Percentiles rank a stretch among this genome's conserved stretches.
Evolutionary conservation across 352 stramenopile species (phyloP).

Genomic region (Phytophthora sojae): DNA sequence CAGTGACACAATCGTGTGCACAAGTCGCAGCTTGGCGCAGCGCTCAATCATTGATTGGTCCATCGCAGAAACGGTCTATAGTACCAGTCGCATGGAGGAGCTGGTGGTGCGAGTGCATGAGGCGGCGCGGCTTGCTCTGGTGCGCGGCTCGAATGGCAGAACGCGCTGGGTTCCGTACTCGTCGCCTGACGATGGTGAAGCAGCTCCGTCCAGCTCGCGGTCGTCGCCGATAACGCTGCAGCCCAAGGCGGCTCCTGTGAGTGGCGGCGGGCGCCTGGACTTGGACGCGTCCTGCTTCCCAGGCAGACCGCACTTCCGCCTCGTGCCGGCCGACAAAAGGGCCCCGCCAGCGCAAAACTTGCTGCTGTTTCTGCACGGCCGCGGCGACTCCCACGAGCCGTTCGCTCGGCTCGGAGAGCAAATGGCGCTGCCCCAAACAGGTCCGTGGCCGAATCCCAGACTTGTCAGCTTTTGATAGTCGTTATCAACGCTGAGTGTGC

Average conservation of each 20-base stretch:
- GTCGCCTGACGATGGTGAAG: neutral
- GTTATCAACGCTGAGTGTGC: neutral
- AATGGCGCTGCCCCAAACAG: slow-evolving; percentile 75
- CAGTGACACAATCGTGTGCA: neutral
- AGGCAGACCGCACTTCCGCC: slow-evolving; percentile 30
- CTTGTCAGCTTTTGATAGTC: neutral
- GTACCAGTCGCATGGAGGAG: neutral
- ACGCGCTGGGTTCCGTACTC: slow-evolving; percentile 34
- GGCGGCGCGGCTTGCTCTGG: slow-evolving; percentile 37
- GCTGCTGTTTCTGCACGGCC: slow-evolving; percentile 68
- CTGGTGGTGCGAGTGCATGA: slow-evolving; percentile 40
- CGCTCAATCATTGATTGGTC: neutral
- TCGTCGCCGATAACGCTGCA: slow-evolving; percentile 25
- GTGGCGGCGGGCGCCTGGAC: slow-evolving; percentile 28
- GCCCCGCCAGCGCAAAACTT: slow-evolving; percentile 55
- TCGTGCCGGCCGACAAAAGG: slow-evolving; percentile 28
- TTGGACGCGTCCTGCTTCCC: slow-evolving; percentile 35
- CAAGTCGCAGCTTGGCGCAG: neutral
- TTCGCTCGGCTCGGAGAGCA: slow-evolving; percentile 58
- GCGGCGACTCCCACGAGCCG: slow-evolving; percentile 59
- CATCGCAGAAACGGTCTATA: slow-evolving; percentile 3
- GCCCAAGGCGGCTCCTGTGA: slow-evolving; percentile 5
- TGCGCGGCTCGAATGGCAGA: slow-evolving; percentile 21
- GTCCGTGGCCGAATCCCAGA: slow-evolving; percentile 22
- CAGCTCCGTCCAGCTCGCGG: neutral